A percentile compares a stretch with the other conserved stretches of the same genome.
These are phyloP conservation scores for Aureobasidium leucospermi DNA, from an alignment of 2,329 filamentous ascomycete genomes.

Conservation along the genomic window DNA sequence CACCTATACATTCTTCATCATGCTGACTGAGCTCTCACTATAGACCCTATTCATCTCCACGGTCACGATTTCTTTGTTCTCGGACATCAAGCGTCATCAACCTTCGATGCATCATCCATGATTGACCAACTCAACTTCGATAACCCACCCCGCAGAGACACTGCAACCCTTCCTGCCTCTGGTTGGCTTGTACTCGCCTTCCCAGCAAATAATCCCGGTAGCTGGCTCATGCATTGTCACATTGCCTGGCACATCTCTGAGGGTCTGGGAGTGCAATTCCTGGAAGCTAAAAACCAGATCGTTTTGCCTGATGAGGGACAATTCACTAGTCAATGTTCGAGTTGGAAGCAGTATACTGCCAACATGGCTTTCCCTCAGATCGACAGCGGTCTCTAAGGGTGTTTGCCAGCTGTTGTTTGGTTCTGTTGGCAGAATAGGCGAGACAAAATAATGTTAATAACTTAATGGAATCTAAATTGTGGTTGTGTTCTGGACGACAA, in stretches of 20 bases:
- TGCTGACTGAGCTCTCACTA: not conserved
- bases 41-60: slow-evolving; percentile 25
- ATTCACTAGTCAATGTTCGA: slow-evolving; percentile 24
- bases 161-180: slow-evolving; percentile 35
- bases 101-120: slow-evolving; percentile 24
- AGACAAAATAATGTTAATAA: too few species aligned
- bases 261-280: slow-evolving; percentile 49
- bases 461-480: too few species aligned
- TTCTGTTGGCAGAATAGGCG: too few species aligned
- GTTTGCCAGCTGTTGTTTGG: not conserved
- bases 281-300: slow-evolving; percentile 37
- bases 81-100: slow-evolving; percentile 23
- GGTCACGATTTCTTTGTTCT: slow-evolving; percentile 31
- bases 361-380: slow-evolving; percentile 29
- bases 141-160: slow-evolving; percentile 45
- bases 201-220: slow-evolving; percentile 46
- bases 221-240: slow-evolving; percentile 45
- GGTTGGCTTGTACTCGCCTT: slow-evolving; percentile 47
- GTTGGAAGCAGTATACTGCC: slow-evolving; percentile 30
- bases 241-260: slow-evolving; percentile 56
- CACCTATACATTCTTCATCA: not conserved
- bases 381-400: slow-evolving; percentile 31
- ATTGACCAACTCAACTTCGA: slow-evolving; percentile 24
- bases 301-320: slow-evolving; percentile 21
- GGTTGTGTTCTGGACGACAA: too few species aligned